These are phyloP conservation scores for Capsicum pubescens DNA, from an alignment of 257 asterid species.

Conservation along the genomic window DNA sequence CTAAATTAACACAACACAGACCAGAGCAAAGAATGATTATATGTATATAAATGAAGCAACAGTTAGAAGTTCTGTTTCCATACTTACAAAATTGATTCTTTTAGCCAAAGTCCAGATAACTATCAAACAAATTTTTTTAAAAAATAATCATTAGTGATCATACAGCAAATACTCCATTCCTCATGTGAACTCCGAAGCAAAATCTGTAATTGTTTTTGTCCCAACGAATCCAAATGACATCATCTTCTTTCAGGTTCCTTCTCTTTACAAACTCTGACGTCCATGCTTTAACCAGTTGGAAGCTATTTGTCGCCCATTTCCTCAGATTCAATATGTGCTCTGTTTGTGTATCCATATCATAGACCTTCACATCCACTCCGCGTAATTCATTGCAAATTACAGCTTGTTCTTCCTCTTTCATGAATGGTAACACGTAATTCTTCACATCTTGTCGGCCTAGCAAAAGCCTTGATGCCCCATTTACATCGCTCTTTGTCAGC, in stretches of 20 bases:
- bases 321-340: background rate
- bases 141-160: too few species aligned
- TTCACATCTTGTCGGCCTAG: background rate
- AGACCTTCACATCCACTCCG: background rate
- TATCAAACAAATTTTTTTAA: too few species aligned
- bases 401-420: background rate
- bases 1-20: too few species aligned
- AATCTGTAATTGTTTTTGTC: background rate
- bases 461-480: conserved; percentile 8
- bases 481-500: background rate
- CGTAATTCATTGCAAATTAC: background rate
- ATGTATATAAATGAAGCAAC: too few species aligned
- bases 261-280: background rate
- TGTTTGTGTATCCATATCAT: conserved; percentile 8
- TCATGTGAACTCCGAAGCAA: background rate
- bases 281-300: background rate
- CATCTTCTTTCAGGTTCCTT: background rate
- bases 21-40: too few species aligned
- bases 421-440: background rate
- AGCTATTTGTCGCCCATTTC: background rate
- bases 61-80: too few species aligned
- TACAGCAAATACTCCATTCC: background rate
- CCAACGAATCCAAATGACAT: background rate
- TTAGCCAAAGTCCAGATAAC: too few species aligned
- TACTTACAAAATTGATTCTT: too few species aligned